Conservation (phyloP, 176 grass and related monocot species). For the Bonia amplexicaulis region DNA sequence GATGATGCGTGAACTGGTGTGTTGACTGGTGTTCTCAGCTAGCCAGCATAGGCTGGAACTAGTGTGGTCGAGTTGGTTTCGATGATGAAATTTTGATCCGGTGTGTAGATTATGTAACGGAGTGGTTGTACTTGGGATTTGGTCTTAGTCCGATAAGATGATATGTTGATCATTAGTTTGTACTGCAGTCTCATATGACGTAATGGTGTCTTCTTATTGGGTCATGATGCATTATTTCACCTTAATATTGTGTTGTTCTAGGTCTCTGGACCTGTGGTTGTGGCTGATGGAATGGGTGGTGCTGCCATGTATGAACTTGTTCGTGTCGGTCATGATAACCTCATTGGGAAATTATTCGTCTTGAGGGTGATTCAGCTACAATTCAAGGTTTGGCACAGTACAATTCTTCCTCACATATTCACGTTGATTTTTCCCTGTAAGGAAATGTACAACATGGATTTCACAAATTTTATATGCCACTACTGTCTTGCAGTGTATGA, state of each 20-base stretch:
- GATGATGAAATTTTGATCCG: neutral
- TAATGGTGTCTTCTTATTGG: neutral
- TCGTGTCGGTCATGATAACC: conserved; percentile 77
- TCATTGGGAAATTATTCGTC: conserved; percentile 91
- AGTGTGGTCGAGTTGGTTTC: neutral
- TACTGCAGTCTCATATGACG: neutral
- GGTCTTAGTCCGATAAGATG: neutral
- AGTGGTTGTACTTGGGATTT: neutral
- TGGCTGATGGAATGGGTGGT: conserved; percentile 88
- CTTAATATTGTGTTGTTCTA: conserved; percentile 5
- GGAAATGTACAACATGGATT: neutral
- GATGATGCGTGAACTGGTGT: neutral
- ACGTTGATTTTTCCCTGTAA: neutral
- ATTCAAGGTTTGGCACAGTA: conserved; percentile 45
- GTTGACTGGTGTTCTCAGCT: no score
- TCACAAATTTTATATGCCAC: neutral
- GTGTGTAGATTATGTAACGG: neutral
- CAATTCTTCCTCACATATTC: neutral
- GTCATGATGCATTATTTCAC: neutral
- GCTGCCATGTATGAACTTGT: conserved; percentile 88
- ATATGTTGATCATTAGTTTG: neutral
- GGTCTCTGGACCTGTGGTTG: conserved; percentile 83
- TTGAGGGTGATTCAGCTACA: conserved; percentile 84
- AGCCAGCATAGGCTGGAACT: neutral
- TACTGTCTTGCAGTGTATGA: conserved; percentile 61